Conservation (phyloP, 2,329 filamentous ascomycete genomes). For the Helicocarpus griseus region DNA sequence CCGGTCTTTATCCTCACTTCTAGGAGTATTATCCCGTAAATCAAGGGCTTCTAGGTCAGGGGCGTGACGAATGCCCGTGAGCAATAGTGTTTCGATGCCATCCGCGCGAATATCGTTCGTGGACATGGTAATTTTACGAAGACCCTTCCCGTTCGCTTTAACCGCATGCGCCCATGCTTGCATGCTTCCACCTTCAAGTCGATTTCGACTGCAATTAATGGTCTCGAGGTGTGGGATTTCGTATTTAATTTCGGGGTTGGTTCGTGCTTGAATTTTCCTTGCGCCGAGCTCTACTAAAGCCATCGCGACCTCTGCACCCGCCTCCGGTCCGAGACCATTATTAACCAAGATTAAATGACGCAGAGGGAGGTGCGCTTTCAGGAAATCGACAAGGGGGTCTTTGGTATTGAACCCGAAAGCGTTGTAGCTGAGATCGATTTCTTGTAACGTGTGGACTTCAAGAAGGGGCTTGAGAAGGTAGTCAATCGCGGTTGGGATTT, state of each 20-base stretch:
- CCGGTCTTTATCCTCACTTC: too few species aligned
- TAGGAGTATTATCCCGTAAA: conserved; percentile 97
- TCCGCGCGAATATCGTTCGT: conserved; percentile 96
- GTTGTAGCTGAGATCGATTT: conserved; percentile 94
- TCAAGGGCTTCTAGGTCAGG: conserved; percentile 65
- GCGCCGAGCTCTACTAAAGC: conserved; percentile 72
- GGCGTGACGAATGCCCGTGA: conserved; percentile 65
- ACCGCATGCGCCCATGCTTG: conserved; percentile 85
- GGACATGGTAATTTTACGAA: conserved; percentile 89
- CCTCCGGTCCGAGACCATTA: conserved; percentile 89
- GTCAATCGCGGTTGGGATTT: conserved; percentile 85
- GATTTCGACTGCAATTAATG: conserved; percentile 92
- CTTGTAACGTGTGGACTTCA: conserved; percentile 75
- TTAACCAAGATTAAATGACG: conserved; percentile 96
- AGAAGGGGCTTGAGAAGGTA: conserved; percentile 78
- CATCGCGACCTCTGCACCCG: conserved; percentile 80
- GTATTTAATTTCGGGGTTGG: conserved; percentile 53
- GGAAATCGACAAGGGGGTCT: conserved; percentile 83
- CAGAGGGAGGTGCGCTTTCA: conserved; percentile 77
- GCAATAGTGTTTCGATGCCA: conserved; percentile 73
- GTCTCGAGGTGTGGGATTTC: conserved; percentile 80
- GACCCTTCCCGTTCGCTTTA: conserved; percentile 63
- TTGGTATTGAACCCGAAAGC: conserved; percentile 94
- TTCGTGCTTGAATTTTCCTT: conserved; percentile 65
- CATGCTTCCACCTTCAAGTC: conserved; percentile 95